These are phyloP conservation scores for Arachis stenosperma DNA, from an alignment of 306 rosid genomes.

Conservation along the genomic window DNA sequence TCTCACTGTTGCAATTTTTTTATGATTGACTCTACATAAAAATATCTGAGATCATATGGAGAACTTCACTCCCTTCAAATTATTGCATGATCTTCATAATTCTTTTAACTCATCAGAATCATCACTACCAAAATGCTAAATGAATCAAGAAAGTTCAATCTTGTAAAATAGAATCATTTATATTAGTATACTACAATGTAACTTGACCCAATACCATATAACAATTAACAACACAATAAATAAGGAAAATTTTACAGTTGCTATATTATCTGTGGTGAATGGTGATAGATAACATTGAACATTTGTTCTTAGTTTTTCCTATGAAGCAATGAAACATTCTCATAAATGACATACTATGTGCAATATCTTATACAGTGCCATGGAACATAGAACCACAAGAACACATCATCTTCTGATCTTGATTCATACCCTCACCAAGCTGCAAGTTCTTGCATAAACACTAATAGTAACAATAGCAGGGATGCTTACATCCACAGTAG, in stretches of 20 bases:
- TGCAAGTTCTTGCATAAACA: conserved; percentile 21
- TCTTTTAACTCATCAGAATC: neutral
- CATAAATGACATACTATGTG: conserved; percentile 13
- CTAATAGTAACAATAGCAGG: conserved; percentile 52
- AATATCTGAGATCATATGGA: neutral
- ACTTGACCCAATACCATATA: neutral
- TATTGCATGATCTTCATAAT: neutral
- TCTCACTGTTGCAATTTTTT: neutral
- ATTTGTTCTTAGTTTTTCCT: neutral
- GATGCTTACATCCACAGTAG: conserved; percentile 40
- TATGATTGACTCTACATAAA: neutral
- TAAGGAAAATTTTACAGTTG: neutral
- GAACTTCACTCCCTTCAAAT: conserved; percentile 3
- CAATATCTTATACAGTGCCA: conserved; percentile 17
- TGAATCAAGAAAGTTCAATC: conserved; percentile 11
- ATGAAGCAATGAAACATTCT: conserved; percentile 12
- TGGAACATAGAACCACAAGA: conserved; percentile 1
- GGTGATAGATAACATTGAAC: conserved; percentile 4
- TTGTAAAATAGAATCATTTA: conserved; percentile 2
- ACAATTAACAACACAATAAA: neutral
- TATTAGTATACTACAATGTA: conserved; percentile 2
- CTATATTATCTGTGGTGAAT: neutral
- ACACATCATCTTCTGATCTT: conserved; percentile 10
- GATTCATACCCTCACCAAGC: neutral
- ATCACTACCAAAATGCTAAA: conserved; percentile 15